Percentiles rank a stretch among this genome's conserved stretches.
Conservation (phyloP, 176 grass and related monocot species). For the Tuctoria greenei region DNA sequence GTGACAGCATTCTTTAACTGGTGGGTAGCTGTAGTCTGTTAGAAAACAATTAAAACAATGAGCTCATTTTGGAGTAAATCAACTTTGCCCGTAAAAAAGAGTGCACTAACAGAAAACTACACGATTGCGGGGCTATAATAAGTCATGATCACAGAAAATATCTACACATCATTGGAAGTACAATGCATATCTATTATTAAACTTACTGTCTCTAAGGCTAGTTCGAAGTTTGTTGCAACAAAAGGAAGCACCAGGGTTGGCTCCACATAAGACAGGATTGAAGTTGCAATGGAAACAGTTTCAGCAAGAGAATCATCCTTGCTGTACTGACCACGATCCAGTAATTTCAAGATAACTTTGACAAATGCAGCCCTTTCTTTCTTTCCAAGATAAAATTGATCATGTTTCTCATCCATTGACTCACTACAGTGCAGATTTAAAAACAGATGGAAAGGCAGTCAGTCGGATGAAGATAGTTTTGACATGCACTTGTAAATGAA, state of each 20-base stretch:
- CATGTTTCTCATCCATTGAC: constrained; percentile 25
- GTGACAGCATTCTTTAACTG: constrained; percentile 93
- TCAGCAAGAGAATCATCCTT: constrained; percentile 90
- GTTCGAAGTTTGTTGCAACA: constrained; percentile 80
- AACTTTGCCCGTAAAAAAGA: neutral
- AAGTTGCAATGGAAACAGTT: constrained; percentile 83
- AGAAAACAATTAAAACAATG: constrained; percentile 31
- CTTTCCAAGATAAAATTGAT: constrained; percentile 58
- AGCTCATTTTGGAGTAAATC: constrained; percentile 20
- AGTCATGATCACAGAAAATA: constrained; percentile 9
- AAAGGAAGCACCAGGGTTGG: constrained; percentile 82
- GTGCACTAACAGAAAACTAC: constrained; percentile 11
- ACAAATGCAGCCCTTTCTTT: constrained; percentile 73
- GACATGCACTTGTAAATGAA: neutral
- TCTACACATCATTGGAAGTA: constrained; percentile 28
- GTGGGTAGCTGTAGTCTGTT: constrained; percentile 91
- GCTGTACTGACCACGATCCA: constrained; percentile 96
- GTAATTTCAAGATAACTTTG: constrained; percentile 76
- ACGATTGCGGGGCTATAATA: neutral
- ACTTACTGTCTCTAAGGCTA: constrained; percentile 94
- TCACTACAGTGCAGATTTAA: constrained; percentile 40
- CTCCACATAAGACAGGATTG: constrained; percentile 85
- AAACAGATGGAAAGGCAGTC: constrained; percentile 23
- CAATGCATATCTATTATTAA: constrained; percentile 25
- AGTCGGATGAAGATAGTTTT: constrained; percentile 25